Evolutionary conservation across 257 asterid genomes (phyloP).

Genomic region (Rubia yunnanensis): DNA sequence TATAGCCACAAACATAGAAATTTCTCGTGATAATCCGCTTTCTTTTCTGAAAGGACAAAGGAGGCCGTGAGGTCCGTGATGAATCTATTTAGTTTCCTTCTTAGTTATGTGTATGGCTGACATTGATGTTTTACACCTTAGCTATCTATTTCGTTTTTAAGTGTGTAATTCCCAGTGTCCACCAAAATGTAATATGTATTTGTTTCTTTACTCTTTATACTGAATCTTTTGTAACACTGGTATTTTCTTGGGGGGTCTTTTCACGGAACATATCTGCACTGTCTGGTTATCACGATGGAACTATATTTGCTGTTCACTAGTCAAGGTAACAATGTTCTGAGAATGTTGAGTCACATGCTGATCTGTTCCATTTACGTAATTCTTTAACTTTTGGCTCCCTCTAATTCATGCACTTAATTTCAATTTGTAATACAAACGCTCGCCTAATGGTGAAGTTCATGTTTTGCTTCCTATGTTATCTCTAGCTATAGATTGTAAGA

Average conservation of each 20-base stretch:
- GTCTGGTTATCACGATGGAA: slow-evolving; percentile 87
- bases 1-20: no score
- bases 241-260: slow-evolving; percentile 6
- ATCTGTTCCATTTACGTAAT: neutral
- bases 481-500: neutral
- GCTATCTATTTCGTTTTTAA: neutral
- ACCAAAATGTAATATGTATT: neutral
- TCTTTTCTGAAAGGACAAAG: neutral
- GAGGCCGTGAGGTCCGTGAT: neutral
- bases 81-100: neutral
- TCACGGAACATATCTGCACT: slow-evolving; percentile 74
- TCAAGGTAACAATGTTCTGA: slow-evolving; percentile 45
- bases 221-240: no score
- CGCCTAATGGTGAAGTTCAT: neutral
- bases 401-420: slow-evolving; percentile 6
- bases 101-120: neutral
- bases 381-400: neutral
- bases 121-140: neutral
- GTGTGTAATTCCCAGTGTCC: neutral
- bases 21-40: neutral
- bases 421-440: neutral
- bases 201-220: neutral
- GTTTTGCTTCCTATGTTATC: neutral
- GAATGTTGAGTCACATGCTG: slow-evolving; percentile 2
- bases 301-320: slow-evolving; percentile 85